Base-by-base conservation (phyloP, 1,139 yeast species). In the Kurtzmaniella quercitrusa region DNA sequence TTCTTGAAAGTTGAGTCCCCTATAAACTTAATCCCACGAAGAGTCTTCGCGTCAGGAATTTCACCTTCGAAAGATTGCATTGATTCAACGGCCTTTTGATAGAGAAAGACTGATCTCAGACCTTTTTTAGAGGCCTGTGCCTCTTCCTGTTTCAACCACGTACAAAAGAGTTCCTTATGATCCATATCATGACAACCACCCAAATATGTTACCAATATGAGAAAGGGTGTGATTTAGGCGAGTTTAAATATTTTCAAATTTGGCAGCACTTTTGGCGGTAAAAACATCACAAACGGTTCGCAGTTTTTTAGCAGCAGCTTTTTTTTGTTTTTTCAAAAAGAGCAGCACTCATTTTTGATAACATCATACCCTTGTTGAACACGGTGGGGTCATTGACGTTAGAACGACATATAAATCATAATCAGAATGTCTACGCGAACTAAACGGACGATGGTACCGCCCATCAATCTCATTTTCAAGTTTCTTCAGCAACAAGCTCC, bases 401-500 rank as follows among this genome's bases (percentile, higher is more conserved):
- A n/a, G n/a, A n/a, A n/a, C n/a, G n/a, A 5, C 5, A 9, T 26
- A 9, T 11, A 26, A 5, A 26, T 3, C 30, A 12, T 5, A 26
- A 11, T 26, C n/a, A 34, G 6, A 14, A 34, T 34, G 37, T 18
- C 37, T 9, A 14, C 37, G 11, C 37, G 23, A n/a, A 14, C 45
- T 3, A 68, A 64, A 52, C 62, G 63, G 55, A 53, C 67, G 20
- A 77, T 83, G 73, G 76, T 88, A 44, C 96, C 96, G 42, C 98
- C 98, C 30, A 88, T 91, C 65, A 91, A 89, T 61, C 80, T 89
- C 57, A 80, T 93, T 44, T 93, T 91, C 71, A 84, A 86, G 62
- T 86, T 80, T 58, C 72, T 93, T 48, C 97, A 91, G 59, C 87
- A 84, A 54, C 94, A 88, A 52, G 71, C 85, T 2, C 68, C 74